Evolutionary conservation across 306 rosid genomes (phyloP).

Genomic region (Gillenia trifoliata): DNA sequence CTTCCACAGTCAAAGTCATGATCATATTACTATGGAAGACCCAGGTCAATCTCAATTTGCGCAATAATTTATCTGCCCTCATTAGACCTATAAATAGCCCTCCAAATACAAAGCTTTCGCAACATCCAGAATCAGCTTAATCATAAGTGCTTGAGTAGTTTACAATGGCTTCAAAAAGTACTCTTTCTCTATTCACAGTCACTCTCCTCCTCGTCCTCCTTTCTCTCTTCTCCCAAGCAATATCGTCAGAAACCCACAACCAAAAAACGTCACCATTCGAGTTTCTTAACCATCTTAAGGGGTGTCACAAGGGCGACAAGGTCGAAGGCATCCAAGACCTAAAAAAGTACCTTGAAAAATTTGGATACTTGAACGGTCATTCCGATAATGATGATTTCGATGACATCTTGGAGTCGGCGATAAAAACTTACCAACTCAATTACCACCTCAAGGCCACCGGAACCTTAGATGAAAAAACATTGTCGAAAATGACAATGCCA

Average conservation of each 20-base stretch:
- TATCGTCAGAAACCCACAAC: not conserved
- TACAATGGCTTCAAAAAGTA: not conserved
- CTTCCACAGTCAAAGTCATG: not conserved
- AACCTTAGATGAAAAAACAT: conserved; percentile 20
- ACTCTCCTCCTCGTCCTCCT: not conserved
- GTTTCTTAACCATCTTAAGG: conserved; percentile 28
- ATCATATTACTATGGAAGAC: not conserved
- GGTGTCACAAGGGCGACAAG: conserved; percentile 32
- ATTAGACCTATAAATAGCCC: not conserved
- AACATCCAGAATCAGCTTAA: not conserved
- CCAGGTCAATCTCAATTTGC: not conserved
- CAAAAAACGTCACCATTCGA: conserved; percentile 13
- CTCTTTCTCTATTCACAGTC: not conserved
- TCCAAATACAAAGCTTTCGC: not conserved
- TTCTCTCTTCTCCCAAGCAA: not conserved
- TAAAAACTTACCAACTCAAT: conserved; percentile 37
- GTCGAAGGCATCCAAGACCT: conserved; percentile 29
- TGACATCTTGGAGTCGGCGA: conserved; percentile 28
- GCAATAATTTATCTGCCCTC: not conserved
- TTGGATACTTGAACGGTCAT: conserved; percentile 29
- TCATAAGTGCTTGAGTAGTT: not conserved
- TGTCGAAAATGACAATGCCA: conserved; percentile 31
- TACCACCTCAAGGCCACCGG: conserved; percentile 25
- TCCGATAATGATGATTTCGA: conserved; percentile 21
- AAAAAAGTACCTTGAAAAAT: conserved; percentile 28